Percentiles rank a stretch among this genome's conserved stretches.
phyloP scores from a whole-genome alignment of 305 asterid species.

The Fraxinus latifolia region DNA sequence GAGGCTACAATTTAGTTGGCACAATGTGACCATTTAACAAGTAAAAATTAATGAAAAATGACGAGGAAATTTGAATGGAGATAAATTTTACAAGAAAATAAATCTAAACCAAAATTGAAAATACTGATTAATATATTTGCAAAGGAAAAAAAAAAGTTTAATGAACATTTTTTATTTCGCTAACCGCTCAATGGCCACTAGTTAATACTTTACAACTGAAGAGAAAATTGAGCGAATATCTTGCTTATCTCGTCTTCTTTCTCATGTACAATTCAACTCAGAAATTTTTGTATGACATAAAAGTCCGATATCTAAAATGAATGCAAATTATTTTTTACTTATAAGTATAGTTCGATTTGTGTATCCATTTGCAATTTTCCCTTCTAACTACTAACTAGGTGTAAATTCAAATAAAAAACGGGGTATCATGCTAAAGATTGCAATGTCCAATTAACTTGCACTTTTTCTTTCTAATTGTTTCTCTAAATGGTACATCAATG shows the following conservation, averaged over 20 bases:
- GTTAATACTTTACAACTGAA: background rate
- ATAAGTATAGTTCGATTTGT: background rate
- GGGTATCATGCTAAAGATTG: background rate
- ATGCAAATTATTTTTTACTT: background rate
- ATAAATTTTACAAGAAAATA: background rate
- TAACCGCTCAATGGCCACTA: background rate
- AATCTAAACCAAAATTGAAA: background rate
- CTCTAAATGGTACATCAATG: background rate
- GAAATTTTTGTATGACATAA: background rate
- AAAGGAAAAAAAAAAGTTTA: too few species aligned
- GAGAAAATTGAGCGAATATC: background rate
- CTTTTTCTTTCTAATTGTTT: background rate
- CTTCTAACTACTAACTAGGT: background rate
- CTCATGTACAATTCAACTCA: background rate
- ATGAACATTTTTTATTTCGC: too few species aligned
- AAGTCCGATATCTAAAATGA: background rate
- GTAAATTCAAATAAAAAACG: background rate
- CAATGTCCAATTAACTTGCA: background rate
- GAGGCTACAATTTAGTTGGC: background rate
- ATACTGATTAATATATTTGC: too few species aligned
- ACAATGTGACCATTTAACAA: background rate
- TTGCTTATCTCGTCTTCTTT: background rate
- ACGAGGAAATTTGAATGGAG: background rate
- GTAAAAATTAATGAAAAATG: background rate
- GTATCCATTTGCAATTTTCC: background rate